Percentiles rank a stretch among this genome's conserved stretches.
phyloP scores from a whole-genome alignment of 352 stramenopile genomes.

The Pythium coloratum region DNA sequence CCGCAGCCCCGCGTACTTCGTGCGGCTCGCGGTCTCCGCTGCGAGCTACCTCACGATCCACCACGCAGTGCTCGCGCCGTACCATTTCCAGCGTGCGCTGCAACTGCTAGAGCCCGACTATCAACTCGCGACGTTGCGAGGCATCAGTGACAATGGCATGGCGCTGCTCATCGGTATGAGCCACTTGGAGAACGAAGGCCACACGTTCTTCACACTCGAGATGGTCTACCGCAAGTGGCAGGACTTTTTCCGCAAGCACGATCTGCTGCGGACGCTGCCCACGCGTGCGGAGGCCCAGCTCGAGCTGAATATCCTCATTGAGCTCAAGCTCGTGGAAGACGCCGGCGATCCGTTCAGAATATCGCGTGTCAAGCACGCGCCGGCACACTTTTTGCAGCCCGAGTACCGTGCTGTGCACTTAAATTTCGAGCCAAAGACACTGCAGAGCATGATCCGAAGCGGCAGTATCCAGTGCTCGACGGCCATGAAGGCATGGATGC shows the following conservation, averaged over 20 bases:
- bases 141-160: constrained; percentile 66
- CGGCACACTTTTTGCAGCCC: constrained; percentile 51
- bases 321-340: constrained; percentile 72
- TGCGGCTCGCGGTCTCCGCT: constrained; percentile 52
- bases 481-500: constrained; percentile 69
- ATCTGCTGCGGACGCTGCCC: constrained; percentile 60
- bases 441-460: constrained; percentile 76
- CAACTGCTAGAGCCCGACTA: constrained; percentile 69
- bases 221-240: constrained; percentile 85
- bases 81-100: constrained; percentile 55
- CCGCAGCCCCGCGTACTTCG: constrained; percentile 56
- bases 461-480: constrained; percentile 76
- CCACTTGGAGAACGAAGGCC: constrained; percentile 64
- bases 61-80: constrained; percentile 35
- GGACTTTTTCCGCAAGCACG: constrained; percentile 77
- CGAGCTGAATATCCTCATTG: constrained; percentile 72
- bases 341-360: constrained; percentile 75
- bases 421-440: constrained; percentile 66
- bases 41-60: constrained; percentile 46
- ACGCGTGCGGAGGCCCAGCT: constrained; percentile 71
- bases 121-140: constrained; percentile 69
- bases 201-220: constrained; percentile 74
- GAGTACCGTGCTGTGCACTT: constrained; percentile 78
- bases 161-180: constrained; percentile 78
- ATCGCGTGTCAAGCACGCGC: constrained; percentile 45